Evolutionary conservation across 768 basidiomycete species (phyloP).

Genomic region (Russula lepida): DNA sequence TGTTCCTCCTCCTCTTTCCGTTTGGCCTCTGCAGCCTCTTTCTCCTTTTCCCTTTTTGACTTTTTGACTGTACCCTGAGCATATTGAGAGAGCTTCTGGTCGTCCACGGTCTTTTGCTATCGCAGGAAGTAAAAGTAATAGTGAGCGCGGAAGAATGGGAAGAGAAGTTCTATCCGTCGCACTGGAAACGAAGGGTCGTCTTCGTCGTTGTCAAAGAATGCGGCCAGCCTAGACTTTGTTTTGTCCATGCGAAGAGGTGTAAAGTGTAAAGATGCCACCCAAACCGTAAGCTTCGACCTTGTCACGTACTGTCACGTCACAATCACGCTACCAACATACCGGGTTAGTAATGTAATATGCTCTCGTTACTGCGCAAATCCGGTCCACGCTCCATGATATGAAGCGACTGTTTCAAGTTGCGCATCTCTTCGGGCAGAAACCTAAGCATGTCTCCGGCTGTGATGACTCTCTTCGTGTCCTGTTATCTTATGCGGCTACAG

Average conservation of each 20-base stretch:
- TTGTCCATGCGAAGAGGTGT: slow-evolving; percentile 44
- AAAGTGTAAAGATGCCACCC: background rate
- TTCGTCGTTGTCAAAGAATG: slow-evolving; percentile 80
- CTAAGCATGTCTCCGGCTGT: background rate
- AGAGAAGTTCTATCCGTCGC: slow-evolving; percentile 72
- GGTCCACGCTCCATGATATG: background rate
- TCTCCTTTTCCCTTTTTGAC: slow-evolving; percentile 86
- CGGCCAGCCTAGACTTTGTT: slow-evolving; percentile 58
- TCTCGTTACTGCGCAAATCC: background rate
- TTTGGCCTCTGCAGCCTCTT: slow-evolving; percentile 87
- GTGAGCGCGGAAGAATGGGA: slow-evolving; percentile 49
- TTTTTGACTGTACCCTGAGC: slow-evolving; percentile 81
- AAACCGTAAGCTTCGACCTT: background rate
- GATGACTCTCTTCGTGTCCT: background rate
- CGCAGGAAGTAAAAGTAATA: slow-evolving; percentile 37
- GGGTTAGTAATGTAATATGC: background rate
- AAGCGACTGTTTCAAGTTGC: background rate
- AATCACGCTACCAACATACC: no score
- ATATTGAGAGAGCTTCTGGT: slow-evolving; percentile 80
- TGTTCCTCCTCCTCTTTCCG: slow-evolving; percentile 74
- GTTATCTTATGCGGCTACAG: background rate
- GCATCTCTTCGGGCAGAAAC: background rate
- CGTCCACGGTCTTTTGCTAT: slow-evolving; percentile 81
- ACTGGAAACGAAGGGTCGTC: slow-evolving; percentile 84
- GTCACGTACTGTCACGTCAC: background rate